phyloP scores from a whole-genome alignment of 1,139 yeast genomes.

The Kodamaea fungicola region DNA sequence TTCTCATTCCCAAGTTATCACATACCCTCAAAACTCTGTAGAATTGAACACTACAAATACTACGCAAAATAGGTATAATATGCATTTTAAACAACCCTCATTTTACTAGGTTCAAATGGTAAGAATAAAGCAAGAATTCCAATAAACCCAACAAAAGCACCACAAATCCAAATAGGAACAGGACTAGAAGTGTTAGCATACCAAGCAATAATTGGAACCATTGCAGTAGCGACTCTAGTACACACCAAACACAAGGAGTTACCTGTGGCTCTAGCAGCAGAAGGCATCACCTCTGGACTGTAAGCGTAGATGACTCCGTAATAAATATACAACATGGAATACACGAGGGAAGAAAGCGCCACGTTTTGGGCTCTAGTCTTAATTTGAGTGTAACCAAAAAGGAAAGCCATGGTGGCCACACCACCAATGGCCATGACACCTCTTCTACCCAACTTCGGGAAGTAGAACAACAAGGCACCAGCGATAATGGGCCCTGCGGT shows the following conservation, averaged over 20 bases:
- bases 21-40: no score
- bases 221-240: conserved; percentile 8
- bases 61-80: not conserved
- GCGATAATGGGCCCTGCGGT: conserved; percentile 13
- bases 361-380: conserved; percentile 9
- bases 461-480: conserved; percentile 8
- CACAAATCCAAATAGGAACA: conserved; percentile 14
- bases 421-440: conserved; percentile 13
- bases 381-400: conserved; percentile 13
- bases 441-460: conserved; percentile 11
- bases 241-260: conserved; percentile 10
- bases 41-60: no score
- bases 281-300: conserved; percentile 14
- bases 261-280: conserved; percentile 12
- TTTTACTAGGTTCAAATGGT: conserved; percentile 13
- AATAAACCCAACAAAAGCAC: conserved; percentile 11
- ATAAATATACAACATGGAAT: conserved; percentile 11
- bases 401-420: conserved; percentile 12
- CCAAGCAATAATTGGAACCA: conserved; percentile 12
- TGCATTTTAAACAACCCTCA: conserved; percentile 8
- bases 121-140: conserved; percentile 11
- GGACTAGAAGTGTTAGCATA: conserved; percentile 9
- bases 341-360: conserved; percentile 10
- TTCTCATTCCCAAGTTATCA: no score
- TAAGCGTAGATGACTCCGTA: conserved; percentile 12